Evolutionary conservation across 2,329 filamentous ascomycete genomes (phyloP).

Genomic region (Alternaria sp.): DNA sequence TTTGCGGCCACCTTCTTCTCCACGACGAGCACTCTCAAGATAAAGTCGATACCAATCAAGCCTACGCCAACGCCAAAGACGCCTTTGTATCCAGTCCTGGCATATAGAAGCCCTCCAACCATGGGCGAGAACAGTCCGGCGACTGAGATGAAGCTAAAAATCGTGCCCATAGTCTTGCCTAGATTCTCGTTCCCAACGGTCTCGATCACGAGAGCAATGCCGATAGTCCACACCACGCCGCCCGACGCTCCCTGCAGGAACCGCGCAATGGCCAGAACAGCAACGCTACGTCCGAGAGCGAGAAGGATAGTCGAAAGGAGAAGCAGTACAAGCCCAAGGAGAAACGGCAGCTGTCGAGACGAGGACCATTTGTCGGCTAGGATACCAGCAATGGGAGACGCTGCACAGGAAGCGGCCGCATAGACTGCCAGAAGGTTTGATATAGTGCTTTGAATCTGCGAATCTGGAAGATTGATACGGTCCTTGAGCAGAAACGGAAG

Average conservation of each 20-base stretch:
- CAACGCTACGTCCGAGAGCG: constrained; percentile 59
- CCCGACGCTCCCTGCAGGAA: constrained; percentile 66
- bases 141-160: constrained; percentile 67
- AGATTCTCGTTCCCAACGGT: constrained; percentile 66
- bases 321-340: constrained; percentile 63
- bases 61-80: constrained; percentile 67
- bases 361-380: constrained; percentile 62
- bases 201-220: constrained; percentile 67
- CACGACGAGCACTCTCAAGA: constrained; percentile 68
- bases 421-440: constrained; percentile 65
- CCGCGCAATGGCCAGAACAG: constrained; percentile 61
- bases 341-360: constrained; percentile 66
- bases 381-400: constrained; percentile 62
- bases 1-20: constrained; percentile 67
- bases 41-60: constrained; percentile 66
- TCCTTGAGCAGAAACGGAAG: constrained; percentile 66
- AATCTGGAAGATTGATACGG: constrained; percentile 58
- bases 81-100: constrained; percentile 65
- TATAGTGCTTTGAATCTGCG: constrained; percentile 62
- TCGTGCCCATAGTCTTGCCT: constrained; percentile 69
- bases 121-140: constrained; percentile 67
- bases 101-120: constrained; percentile 68
- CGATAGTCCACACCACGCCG: constrained; percentile 68
- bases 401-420: constrained; percentile 62
- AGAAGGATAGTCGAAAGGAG: constrained; percentile 65